Percentiles rank a stretch among this genome's conserved stretches.
phyloP scores from a whole-genome alignment of 1,284 basidiomycete species.

The Papiliotrema laurentii region DNA sequence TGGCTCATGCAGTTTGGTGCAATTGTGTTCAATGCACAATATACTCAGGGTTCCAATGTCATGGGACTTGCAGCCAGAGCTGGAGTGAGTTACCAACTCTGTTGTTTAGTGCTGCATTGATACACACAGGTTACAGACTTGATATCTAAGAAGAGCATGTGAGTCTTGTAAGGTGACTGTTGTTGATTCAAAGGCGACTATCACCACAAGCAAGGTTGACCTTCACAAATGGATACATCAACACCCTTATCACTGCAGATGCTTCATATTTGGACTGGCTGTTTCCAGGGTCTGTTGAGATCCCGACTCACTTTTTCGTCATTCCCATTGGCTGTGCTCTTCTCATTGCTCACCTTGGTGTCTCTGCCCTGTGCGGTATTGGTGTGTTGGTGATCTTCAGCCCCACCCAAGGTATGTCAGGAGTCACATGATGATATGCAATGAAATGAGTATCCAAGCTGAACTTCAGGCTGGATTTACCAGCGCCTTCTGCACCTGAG shows the following conservation, averaged over 20 bases:
- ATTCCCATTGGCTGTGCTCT: slow-evolving; percentile 62
- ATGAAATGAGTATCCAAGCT: not conserved
- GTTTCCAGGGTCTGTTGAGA: slow-evolving; percentile 33
- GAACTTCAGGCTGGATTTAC: slow-evolving; percentile 53
- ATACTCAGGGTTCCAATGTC: not conserved
- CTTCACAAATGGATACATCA: slow-evolving; percentile 50
- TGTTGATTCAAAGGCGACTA: slow-evolving; percentile 51
- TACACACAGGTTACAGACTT: slow-evolving; percentile 25
- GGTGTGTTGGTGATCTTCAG: too few species aligned
- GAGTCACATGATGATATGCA: slow-evolving; percentile 51
- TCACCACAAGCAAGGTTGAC: slow-evolving; percentile 16
- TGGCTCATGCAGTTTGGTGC: slow-evolving; percentile 10
- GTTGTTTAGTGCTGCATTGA: too few species aligned
- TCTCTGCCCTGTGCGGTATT: slow-evolving; percentile 26
- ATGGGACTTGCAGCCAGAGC: slow-evolving; percentile 2
- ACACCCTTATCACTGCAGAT: slow-evolving; percentile 68
- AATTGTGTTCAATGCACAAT: slow-evolving; percentile 7
- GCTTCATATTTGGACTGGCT: slow-evolving; percentile 50
- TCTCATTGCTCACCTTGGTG: slow-evolving; percentile 54
- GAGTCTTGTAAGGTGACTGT: slow-evolving; percentile 35
- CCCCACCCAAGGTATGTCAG: too few species aligned
- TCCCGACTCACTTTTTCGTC: slow-evolving; percentile 52
- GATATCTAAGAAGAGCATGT: slow-evolving; percentile 21
- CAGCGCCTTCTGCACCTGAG: slow-evolving; percentile 61
- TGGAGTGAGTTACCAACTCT: slow-evolving; percentile 9